phyloP scores from a whole-genome alignment of 2,329 filamentous ascomycete species.

The Alternaria infectoria region DNA sequence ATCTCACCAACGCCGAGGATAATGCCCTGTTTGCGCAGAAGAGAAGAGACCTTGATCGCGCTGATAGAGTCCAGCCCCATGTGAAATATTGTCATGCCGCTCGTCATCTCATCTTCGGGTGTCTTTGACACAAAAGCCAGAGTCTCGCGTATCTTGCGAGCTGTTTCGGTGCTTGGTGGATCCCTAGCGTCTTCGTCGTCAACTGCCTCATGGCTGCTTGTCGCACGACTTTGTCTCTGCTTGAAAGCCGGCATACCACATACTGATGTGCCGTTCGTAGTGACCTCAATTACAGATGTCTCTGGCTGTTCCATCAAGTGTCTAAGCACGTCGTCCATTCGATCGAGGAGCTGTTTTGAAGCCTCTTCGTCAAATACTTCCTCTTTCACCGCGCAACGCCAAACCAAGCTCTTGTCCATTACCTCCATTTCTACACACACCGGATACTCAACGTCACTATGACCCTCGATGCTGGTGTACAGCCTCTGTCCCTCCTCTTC shows the following conservation, averaged over 20 bases:
- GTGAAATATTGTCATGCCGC: conserved; percentile 74
- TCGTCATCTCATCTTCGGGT: conserved; percentile 63
- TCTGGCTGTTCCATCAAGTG: conserved; percentile 61
- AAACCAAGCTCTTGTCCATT: conserved; percentile 62
- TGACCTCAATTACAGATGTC: conserved; percentile 62
- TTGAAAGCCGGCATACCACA: conserved; percentile 65
- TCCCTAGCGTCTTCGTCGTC: background rate
- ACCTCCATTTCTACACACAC: conserved; percentile 82
- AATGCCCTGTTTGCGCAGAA: conserved; percentile 70
- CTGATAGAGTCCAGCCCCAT: conserved; percentile 91
- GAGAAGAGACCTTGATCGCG: conserved; percentile 79
- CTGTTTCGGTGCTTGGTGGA: conserved; percentile 38
- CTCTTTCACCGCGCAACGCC: conserved; percentile 75
- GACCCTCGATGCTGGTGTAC: conserved; percentile 68
- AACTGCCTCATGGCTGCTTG: background rate
- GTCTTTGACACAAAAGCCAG: conserved; percentile 66
- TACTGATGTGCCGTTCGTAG: conserved; percentile 62
- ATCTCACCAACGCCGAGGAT: conserved; percentile 73
- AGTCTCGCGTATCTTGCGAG: conserved; percentile 53
- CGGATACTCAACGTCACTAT: conserved; percentile 78
- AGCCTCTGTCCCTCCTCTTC: conserved; percentile 45
- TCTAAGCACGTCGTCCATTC: conserved; percentile 65
- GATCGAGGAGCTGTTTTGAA: conserved; percentile 60
- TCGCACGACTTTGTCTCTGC: background rate
- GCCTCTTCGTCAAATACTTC: conserved; percentile 57